Conservation (phyloP, 2,329 filamentous ascomycete species). For the Ceratocystis papillata region DNA sequence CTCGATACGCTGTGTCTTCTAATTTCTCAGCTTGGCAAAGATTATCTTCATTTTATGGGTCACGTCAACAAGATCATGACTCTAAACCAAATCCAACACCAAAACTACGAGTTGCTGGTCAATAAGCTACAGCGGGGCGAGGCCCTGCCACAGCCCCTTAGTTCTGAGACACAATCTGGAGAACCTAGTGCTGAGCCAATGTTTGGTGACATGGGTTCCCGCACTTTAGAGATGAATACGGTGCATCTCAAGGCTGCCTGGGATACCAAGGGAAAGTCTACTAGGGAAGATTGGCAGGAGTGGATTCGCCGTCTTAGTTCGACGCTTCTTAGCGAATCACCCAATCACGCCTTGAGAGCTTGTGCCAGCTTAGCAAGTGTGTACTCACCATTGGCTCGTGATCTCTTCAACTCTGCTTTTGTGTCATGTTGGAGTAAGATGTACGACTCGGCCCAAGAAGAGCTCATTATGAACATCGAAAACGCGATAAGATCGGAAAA, state of each 20-base stretch:
- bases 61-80: conserved; percentile 83
- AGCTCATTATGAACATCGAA: conserved; percentile 90
- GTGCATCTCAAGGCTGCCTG: conserved; percentile 94
- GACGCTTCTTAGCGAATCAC: conserved; percentile 86
- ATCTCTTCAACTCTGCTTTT: conserved; percentile 97
- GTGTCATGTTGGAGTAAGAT: conserved; percentile 98
- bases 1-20: conserved; percentile 90
- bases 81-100: conserved; percentile 69
- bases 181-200: conserved; percentile 69
- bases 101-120: conserved; percentile 85
- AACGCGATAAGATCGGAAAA: conserved; percentile 89
- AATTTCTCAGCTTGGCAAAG: conserved; percentile 89
- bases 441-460: conserved; percentile 93
- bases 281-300: conserved; percentile 97
- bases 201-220: conserved; percentile 73
- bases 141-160: conserved; percentile 86
- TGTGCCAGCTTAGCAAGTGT: conserved; percentile 85
- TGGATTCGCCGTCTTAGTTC: conserved; percentile 97
- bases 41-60: conserved; percentile 87
- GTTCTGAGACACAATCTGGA: conserved; percentile 59
- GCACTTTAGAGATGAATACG: conserved; percentile 94
- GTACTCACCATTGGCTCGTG: conserved; percentile 81
- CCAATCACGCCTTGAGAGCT: conserved; percentile 85
- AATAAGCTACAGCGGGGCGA: conserved; percentile 92
- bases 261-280: conserved; percentile 94